phyloP scores from a whole-genome alignment of 306 rosid species.

The Betula pendula region DNA sequence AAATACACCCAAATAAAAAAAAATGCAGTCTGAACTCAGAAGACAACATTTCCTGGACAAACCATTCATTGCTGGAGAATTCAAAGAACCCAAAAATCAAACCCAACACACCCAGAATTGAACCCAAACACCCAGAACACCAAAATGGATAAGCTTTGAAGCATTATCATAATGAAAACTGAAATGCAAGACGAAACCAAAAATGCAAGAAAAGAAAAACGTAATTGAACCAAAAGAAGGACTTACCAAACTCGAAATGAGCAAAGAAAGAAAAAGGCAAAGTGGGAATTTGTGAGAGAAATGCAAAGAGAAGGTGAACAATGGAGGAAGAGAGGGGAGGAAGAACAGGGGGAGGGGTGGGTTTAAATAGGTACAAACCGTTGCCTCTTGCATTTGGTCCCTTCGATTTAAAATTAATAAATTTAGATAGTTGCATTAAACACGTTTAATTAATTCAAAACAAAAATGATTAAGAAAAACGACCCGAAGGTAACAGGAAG shows the following conservation, averaged over 20 bases:
- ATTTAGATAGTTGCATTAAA: slow-evolving; percentile 20
- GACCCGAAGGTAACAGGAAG: slow-evolving; percentile 15
- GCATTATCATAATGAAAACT: neutral
- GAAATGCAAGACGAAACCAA: neutral
- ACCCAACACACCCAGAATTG: slow-evolving; percentile 9
- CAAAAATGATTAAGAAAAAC: neutral
- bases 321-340: slow-evolving; percentile 57
- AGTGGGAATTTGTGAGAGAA: neutral
- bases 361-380: slow-evolving; percentile 53
- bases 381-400: slow-evolving; percentile 21
- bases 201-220: slow-evolving; percentile 24
- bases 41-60: neutral
- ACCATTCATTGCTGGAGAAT: neutral
- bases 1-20: neutral
- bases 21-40: slow-evolving; percentile 4
- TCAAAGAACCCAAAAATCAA: slow-evolving; percentile 2
- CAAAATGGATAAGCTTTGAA: slow-evolving; percentile 19
- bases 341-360: slow-evolving; percentile 26
- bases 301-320: neutral
- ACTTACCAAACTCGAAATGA: slow-evolving; percentile 44
- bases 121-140: slow-evolving; percentile 14
- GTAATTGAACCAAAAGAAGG: neutral
- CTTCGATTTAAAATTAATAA: slow-evolving; percentile 21
- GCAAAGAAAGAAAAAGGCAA: slow-evolving; percentile 2
- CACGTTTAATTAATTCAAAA: slow-evolving; percentile 10